phyloP scores from a whole-genome alignment of 768 basidiomycete species.

The Ephemerocybe angulata region DNA sequence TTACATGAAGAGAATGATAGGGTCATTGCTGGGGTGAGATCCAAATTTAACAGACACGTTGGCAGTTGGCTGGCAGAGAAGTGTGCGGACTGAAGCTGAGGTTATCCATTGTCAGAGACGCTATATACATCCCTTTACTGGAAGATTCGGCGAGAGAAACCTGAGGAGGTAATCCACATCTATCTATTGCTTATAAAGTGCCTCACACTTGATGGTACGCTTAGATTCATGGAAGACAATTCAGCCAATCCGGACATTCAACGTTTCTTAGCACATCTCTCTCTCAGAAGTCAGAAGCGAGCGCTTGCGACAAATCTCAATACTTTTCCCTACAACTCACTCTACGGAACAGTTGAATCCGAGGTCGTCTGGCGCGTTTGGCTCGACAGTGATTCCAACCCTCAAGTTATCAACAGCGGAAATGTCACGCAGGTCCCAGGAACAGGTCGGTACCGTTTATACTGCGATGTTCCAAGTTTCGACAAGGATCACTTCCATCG shows the following conservation, averaged over 20 bases:
- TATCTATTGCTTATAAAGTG: neutral
- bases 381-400: neutral
- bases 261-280: slow-evolving; percentile 3
- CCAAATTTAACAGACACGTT: too few relatives aligned
- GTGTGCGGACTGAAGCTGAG: too few relatives aligned
- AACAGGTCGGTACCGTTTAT: slow-evolving; percentile 7
- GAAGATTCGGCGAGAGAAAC: too few relatives aligned
- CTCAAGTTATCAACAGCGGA: neutral
- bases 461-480: too few relatives aligned
- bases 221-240: slow-evolving; percentile 11
- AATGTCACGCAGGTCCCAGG: neutral
- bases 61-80: too few relatives aligned
- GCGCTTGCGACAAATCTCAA: neutral
- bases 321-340: neutral
- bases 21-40: too few relatives aligned
- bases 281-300: neutral
- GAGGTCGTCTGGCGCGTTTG: neutral
- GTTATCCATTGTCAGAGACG: too few relatives aligned
- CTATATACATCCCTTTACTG: too few relatives aligned
- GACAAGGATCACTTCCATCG: too few relatives aligned
- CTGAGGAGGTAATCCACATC: too few relatives aligned
- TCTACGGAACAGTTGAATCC: neutral
- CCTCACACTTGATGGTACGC: neutral
- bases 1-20: too few relatives aligned
- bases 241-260: slow-evolving; percentile 8